Base-by-base conservation (phyloP, 176 grass and related monocot species). In the Musa beccarii region DNA sequence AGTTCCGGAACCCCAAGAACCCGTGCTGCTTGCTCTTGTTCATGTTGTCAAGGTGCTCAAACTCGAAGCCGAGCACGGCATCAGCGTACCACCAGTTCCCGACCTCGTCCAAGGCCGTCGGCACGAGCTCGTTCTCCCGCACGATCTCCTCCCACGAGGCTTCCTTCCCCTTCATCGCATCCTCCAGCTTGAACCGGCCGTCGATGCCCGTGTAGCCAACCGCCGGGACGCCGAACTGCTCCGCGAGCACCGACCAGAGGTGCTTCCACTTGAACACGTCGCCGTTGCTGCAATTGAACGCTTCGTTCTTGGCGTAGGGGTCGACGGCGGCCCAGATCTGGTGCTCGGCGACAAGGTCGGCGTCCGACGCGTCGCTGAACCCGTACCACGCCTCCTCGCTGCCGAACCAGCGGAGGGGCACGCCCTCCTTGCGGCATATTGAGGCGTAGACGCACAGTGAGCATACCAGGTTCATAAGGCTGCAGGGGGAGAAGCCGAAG, bases 11-110 rank as follows among this genome's bases (percentile, higher is more conserved):
- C 10, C 74, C 74, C 56, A 63, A 21, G 75, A 77, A 77, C 6
- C 75, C 59, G 49, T 77, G 75, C 49, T 77, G 61, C 75, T 77
- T 77, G 75, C 75, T 77, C 59, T 66, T 77, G 75, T 66, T 77
- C 75, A 77, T 77, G 75, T 7, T 77, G 75, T 77, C 61, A 10
- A 77, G 29, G 20, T 65, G 49, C 49, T 23, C 59, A 3, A 51
- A n/a, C 75, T 77, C 75, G 49, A 77, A n/a, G 20, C 75, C 59
- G 3, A 77, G 61, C 49, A 52, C 75, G 8, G 59, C 61, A 51
- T 77, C 75, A 19, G 21, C 59, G 21, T 64, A 53, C 9, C 55
- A 43, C 75, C 75, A 77, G 34, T 24, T 52, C 19, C 49, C 75
- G 10, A 77, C 61, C n/a, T 77, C 59, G 11, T 53, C 43, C 20